Base-by-base conservation (phyloP, 495 filamentous ascomycete species). In the Xylaria bambusicola region DNA sequence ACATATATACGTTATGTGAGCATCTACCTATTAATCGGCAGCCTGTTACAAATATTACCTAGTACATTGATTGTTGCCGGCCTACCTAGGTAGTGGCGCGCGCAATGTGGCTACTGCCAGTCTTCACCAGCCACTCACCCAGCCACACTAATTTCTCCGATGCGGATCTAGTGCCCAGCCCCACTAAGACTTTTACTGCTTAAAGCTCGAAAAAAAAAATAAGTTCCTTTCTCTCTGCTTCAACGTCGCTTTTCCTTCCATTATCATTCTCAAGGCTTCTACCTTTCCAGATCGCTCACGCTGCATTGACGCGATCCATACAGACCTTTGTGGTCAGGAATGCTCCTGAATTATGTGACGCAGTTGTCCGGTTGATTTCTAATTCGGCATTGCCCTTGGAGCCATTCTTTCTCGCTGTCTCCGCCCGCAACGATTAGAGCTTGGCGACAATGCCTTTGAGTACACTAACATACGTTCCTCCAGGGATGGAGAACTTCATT, bases 401-500 rank as follows among this genome's bases (percentile, higher is more conserved):
- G 33, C 17, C 17, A 41, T 17, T 18, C 9, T 3, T 49, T 41
- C 9, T 21, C 27, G 10, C 55, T 41, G 27, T 52, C 7, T 10
- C 21, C 17, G 3, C 6, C 24, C 40, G 13, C 17, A 13, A n/a
- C n/a, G 46, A 13, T n/a, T 13, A 50, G 45, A n/a, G 15, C 13
- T 17, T 27, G 2, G 15, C 49, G 29, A 58, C 48, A 46, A 70
- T 68, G 71, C 60, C 68, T n/a, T 40, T 53, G 6, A 42, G 35
- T 10, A 35, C 45, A 26, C 40, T 27, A 29, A 55, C 69, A 36
- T 29, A 53, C 9, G 56, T 70, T 42, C 69, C 62, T 49, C 58
- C 62, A 12, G 68, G 67, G 47, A 87, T 88, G 80, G 80, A 88
- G 57, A 75, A 80, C 66, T 87, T 88, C 70, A 80, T 80, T 35